Evolutionary conservation across 208 protist species (phyloP).

Genomic region (Plasmodiophora brassicae): DNA sequence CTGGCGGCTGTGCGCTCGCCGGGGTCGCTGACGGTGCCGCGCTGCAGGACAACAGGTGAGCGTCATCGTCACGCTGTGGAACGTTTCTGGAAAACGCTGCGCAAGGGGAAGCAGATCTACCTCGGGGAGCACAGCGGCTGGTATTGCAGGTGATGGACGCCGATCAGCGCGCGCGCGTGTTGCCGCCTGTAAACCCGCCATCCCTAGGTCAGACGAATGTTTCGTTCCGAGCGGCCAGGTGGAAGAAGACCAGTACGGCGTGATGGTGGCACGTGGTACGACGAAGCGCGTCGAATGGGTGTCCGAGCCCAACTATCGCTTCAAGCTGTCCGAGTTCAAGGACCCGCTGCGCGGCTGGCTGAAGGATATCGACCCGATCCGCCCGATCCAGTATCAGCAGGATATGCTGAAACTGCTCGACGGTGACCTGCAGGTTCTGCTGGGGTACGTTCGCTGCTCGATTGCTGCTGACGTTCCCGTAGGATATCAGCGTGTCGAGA

Average conservation of each 20-base stretch:
- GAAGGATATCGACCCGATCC: slow-evolving; percentile 69
- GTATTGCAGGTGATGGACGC: slow-evolving; percentile 93
- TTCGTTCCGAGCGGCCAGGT: neutral
- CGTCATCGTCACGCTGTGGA: slow-evolving; percentile 45
- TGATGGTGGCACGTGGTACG: slow-evolving; percentile 79
- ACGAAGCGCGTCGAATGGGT: slow-evolving; percentile 85
- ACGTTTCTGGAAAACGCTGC: slow-evolving; percentile 70
- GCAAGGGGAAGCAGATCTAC: slow-evolving; percentile 88
- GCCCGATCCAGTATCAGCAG: slow-evolving; percentile 77
- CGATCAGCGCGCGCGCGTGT: slow-evolving; percentile 89
- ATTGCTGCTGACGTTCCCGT: slow-evolving; percentile 52
- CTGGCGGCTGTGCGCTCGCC: slow-evolving; percentile 73
- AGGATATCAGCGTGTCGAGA: slow-evolving; percentile 92
- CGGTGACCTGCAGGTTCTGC: slow-evolving; percentile 54
- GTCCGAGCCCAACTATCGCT: slow-evolving; percentile 96
- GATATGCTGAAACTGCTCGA: slow-evolving; percentile 67
- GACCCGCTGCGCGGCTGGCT: slow-evolving; percentile 76
- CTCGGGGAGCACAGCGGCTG: slow-evolving; percentile 93
- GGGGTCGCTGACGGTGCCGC: slow-evolving; percentile 81
- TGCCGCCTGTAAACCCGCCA: slow-evolving; percentile 32
- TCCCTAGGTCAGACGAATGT: slow-evolving; percentile 2
- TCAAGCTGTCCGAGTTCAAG: slow-evolving; percentile 81
- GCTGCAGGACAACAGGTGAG: slow-evolving; percentile 54
- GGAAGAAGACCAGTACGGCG: slow-evolving; percentile 44
- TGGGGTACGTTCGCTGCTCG: neutral